Conservation (phyloP, 78 protist genomes). For the Blattamonas nauphoetae region DNA sequence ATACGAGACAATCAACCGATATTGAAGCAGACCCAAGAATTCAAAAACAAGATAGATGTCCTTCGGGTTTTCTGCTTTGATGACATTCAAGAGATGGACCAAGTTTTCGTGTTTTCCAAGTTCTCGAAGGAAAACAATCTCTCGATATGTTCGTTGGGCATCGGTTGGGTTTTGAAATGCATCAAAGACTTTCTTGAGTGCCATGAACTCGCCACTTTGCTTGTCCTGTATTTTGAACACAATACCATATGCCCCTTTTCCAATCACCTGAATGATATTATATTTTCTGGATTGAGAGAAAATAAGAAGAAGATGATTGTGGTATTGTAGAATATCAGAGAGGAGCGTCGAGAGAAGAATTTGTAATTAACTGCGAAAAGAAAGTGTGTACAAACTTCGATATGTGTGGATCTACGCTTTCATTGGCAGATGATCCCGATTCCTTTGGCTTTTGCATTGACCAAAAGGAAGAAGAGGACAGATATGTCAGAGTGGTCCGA, state of each 20-base stretch:
- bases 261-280: constrained; percentile 62
- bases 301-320: no score
- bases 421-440: no score
- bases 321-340: no score
- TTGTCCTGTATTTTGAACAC: constrained; percentile 87
- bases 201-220: constrained; percentile 66
- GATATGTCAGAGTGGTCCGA: no score
- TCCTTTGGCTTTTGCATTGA: no score
- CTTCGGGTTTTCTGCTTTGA: constrained; percentile 67
- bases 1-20: no score
- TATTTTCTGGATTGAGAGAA: constrained; percentile 60
- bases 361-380: no score
- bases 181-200: constrained; percentile 94
- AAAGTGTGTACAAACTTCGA: no score
- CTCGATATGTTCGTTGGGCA: constrained; percentile 71
- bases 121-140: not conserved
- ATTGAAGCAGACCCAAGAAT: no score
- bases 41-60: constrained; percentile 93
- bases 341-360: no score
- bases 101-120: constrained; percentile 13
- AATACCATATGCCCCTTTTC: constrained; percentile 93
- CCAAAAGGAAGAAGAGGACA: no score
- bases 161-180: constrained; percentile 80
- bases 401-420: no score
- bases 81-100: constrained; percentile 14